Conservation (phyloP, 257 asterid genomes). For the Sherardia arvensis region DNA sequence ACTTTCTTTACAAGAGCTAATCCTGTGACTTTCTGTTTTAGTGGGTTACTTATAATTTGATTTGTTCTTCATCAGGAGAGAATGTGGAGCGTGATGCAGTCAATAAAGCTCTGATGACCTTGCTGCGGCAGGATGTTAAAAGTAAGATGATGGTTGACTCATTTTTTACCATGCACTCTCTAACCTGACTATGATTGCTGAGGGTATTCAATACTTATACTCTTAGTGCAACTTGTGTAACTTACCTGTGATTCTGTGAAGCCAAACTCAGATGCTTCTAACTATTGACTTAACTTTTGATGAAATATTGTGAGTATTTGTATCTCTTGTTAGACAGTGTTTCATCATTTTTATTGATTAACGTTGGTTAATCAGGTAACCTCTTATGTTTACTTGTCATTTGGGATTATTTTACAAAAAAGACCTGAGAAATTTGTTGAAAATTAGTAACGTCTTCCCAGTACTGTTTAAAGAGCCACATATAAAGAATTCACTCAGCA, state of each 20-base stretch:
- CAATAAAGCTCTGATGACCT: conserved; percentile 71
- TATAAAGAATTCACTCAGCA: not conserved
- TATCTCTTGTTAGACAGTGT: not conserved
- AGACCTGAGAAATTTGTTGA: not conserved
- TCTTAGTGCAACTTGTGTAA: not conserved
- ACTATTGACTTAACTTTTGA: not conserved
- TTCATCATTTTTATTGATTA: not conserved
- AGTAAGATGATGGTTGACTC: too few relatives aligned
- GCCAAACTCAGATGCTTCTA: not conserved
- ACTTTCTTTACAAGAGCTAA: conserved; percentile 1
- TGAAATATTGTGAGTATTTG: not conserved
- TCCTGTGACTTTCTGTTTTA: conserved; percentile 10
- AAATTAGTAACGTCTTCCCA: not conserved
- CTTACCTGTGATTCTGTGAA: not conserved
- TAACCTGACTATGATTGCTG: not conserved
- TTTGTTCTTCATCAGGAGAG: conserved; percentile 47
- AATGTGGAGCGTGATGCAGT: conserved; percentile 97
- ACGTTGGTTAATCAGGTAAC: not conserved
- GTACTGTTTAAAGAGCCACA: not conserved
- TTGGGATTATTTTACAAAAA: not conserved
- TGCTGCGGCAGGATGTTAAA: conserved; percentile 86
- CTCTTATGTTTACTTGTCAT: not conserved
- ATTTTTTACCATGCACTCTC: not conserved
- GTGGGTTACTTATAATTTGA: conserved; percentile 1
- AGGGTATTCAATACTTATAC: not conserved